These are phyloP conservation scores for Pseudophaeomoniella oleicola DNA, from an alignment of 2,329 filamentous ascomycete species.

Conservation along the genomic window DNA sequence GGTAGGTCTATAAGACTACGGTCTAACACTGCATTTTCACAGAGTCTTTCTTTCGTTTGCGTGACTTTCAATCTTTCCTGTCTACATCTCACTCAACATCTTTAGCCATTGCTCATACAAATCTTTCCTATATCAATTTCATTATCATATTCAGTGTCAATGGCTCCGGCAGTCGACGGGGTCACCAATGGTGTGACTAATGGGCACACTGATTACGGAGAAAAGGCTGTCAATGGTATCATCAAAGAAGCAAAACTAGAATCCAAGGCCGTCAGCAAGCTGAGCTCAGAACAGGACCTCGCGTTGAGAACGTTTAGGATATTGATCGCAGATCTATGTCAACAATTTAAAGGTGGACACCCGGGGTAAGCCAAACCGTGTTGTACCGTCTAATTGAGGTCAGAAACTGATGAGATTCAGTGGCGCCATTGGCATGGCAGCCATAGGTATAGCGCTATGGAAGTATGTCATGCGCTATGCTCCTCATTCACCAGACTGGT, in stretches of 20 bases:
- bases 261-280: background rate
- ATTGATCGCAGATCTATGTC: conserved; percentile 52
- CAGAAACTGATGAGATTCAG: conserved; percentile 14
- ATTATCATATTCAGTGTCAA: too few relatives aligned
- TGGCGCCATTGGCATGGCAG: conserved; percentile 46
- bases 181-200: conserved; percentile 1
- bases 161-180: too few relatives aligned
- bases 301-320: conserved; percentile 47
- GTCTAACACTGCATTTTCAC: too few relatives aligned
- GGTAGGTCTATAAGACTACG: too few relatives aligned
- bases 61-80: too few relatives aligned
- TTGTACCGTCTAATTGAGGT: background rate
- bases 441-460: conserved; percentile 46
- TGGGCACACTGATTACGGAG: conserved; percentile 1
- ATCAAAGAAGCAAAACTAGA: conserved; percentile 1
- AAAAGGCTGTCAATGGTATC: background rate
- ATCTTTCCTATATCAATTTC: too few relatives aligned
- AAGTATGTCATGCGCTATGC: conserved; percentile 49
- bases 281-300: conserved; percentile 22
- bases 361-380: conserved; percentile 40
- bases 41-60: too few relatives aligned
- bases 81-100: too few relatives aligned
- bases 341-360: conserved; percentile 57
- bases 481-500: conserved; percentile 39
- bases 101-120: too few relatives aligned